phyloP scores from a whole-genome alignment of 2,329 filamentous ascomycete species.

The Penicillium expansum region DNA sequence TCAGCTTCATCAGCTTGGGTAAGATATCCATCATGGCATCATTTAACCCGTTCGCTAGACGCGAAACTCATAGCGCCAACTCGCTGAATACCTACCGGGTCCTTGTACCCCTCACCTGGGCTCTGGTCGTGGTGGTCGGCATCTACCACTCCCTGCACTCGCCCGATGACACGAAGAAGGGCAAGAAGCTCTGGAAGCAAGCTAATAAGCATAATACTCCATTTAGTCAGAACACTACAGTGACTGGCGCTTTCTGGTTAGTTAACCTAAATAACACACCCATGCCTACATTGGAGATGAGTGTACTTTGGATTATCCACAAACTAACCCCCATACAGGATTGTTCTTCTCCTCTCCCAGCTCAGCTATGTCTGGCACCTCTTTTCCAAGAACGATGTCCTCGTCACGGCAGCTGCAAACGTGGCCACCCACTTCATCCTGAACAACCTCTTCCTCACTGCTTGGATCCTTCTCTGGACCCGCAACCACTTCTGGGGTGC shows the following conservation, averaged over 20 bases:
- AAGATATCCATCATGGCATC: conserved; percentile 13
- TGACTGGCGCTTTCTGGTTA: conserved; percentile 73
- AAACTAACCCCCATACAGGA: conserved; percentile 46
- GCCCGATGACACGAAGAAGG: conserved; percentile 61
- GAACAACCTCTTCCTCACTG: conserved; percentile 79
- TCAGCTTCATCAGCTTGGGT: not conserved
- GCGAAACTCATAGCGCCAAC: conserved; percentile 61
- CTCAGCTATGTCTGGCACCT: conserved; percentile 72
- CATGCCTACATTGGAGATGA: not conserved
- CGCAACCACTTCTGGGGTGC: conserved; percentile 71
- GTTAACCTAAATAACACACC: conserved; percentile 14
- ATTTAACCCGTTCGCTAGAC: conserved; percentile 71
- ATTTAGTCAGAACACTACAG: conserved; percentile 68
- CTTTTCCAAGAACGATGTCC: conserved; percentile 63
- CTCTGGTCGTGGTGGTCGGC: conserved; percentile 67
- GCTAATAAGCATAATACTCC: conserved; percentile 66
- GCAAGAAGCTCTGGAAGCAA: conserved; percentile 71
- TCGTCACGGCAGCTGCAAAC: conserved; percentile 67
- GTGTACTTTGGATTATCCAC: not conserved
- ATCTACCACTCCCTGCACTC: conserved; percentile 70
- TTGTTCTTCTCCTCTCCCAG: conserved; percentile 72
- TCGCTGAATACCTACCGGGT: conserved; percentile 72
- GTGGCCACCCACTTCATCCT: conserved; percentile 81
- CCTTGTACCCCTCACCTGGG: conserved; percentile 70
- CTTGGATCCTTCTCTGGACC: conserved; percentile 80